Evolutionary conservation across 306 rosid genomes (phyloP).

Genomic region (Malus asiatica): DNA sequence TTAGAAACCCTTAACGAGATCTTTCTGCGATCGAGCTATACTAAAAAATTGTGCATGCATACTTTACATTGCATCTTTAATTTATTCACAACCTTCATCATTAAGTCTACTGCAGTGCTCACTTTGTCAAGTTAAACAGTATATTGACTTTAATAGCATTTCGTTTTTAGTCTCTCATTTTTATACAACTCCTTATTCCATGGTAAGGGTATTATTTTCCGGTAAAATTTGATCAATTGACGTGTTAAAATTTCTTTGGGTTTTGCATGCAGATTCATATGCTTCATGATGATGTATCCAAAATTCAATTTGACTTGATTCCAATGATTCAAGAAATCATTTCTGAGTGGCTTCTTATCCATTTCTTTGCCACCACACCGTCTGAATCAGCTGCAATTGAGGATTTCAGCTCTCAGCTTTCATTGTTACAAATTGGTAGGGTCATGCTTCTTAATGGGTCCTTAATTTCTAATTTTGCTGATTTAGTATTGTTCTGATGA

Average conservation of each 20-base stretch:
- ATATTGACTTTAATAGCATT: not conserved
- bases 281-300: slow-evolving; percentile 60
- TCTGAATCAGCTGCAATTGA: slow-evolving; percentile 62
- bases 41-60: not conserved
- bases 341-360: slow-evolving; percentile 75
- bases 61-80: not conserved
- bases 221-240: not conserved
- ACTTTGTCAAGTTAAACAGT: not conserved
- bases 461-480: not conserved
- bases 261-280: slow-evolving; percentile 51
- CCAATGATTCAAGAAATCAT: slow-evolving; percentile 84
- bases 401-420: slow-evolving; percentile 82
- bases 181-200: not conserved
- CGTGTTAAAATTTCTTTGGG: not conserved
- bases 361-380: slow-evolving; percentile 71
- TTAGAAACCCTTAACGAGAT: not conserved
- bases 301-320: slow-evolving; percentile 63
- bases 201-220: not conserved
- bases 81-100: not conserved
- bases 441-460: not conserved
- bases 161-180: not conserved
- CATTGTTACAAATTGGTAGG: slow-evolving; percentile 80
- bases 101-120: not conserved
- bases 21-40: not conserved
- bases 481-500: slow-evolving; percentile 2